Conservation (phyloP, 768 basidiomycete species). For the Saitozyma sp. region DNA sequence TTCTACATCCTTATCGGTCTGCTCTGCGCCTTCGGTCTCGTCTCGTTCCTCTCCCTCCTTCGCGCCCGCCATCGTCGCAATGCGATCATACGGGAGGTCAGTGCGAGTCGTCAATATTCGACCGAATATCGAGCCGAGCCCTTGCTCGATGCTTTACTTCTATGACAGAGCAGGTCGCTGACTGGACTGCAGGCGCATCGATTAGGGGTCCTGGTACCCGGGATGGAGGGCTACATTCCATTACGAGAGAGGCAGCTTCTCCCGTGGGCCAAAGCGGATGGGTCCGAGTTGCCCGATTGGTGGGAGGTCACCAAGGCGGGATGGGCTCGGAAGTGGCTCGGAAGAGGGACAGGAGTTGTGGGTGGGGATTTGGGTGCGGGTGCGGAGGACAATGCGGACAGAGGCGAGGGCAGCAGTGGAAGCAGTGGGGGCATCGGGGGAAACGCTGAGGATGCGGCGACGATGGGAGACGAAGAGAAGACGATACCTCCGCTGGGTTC, state of each 20-base stretch:
- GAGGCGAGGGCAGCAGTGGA: no score
- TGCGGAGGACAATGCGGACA: no score
- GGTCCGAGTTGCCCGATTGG: conserved; percentile 33
- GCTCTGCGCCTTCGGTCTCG: conserved; percentile 33
- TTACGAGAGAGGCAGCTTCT: conserved; percentile 26
- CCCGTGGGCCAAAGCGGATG: conserved; percentile 22
- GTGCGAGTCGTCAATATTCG: conserved; percentile 4
- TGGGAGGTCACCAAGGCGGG: conserved; percentile 30
- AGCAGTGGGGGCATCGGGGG: no score
- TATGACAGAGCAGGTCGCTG: neutral
- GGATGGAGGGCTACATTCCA: conserved; percentile 43
- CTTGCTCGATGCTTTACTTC: neutral
- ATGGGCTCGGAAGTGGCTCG: neutral
- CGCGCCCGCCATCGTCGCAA: conserved; percentile 34
- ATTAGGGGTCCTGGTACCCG: conserved; percentile 43
- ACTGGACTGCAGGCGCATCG: conserved; percentile 24
- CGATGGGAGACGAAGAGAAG: neutral
- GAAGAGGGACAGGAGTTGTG: neutral
- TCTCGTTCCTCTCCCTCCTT: conserved; percentile 34
- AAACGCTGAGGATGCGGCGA: no score
- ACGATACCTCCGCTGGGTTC: no score
- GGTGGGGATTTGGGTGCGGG: neutral
- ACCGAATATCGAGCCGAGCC: neutral
- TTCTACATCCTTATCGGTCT: conserved; percentile 50
- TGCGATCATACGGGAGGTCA: conserved; percentile 35